Base-by-base conservation (phyloP, 257 asterid species). In the Gynochthodes officinalis region DNA sequence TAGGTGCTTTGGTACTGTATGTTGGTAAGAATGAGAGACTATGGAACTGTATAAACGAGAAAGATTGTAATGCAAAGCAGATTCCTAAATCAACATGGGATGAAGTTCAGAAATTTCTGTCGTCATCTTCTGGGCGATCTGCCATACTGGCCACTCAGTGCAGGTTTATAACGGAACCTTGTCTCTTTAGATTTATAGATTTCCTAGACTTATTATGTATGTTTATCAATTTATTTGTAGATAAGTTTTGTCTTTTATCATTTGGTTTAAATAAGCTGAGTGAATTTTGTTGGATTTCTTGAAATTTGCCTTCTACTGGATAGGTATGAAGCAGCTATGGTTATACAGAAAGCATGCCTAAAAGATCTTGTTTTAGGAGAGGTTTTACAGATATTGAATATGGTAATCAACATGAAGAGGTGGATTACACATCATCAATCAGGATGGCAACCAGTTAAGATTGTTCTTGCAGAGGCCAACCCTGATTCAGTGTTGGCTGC, bases 321-420 rank as follows among this genome's bases (percentile, higher is more conserved):
- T 84, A 93, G 98, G 92, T 93, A 89, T 33, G 98, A 93, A 84
- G 98, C 98, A 46, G 98, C 97, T 42, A 88, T 83, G 19, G 76
- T 90, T 74, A 72, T 93, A 78, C 88, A 82, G 86, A 85, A 74
- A 81, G 80, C 83, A 81, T 89, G 97, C 89, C 72, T 93, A 78
- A 83, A 82, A 63, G 90, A 84, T 66, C 81, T 74, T 68, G 73
- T 90, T 57, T 75, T 93, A 81, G 98, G 98, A 25, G 96, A 88
- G 78, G 80, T 89, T 76, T 86, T 90, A 77, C 96, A 89, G 87
- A 83, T 93, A 80, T 86, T 93, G 87, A 89, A 93, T 75, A 83
- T 93, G 89, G 89, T 91, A 76, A 87, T 88, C 71, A 79, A 79
- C 83, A 74, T 78, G 81, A 93, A 90, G 83, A 93, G 73, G 64